Conservation (phyloP, 352 stramenopile genomes). For the Pythium rhizo-oryzae region DNA sequence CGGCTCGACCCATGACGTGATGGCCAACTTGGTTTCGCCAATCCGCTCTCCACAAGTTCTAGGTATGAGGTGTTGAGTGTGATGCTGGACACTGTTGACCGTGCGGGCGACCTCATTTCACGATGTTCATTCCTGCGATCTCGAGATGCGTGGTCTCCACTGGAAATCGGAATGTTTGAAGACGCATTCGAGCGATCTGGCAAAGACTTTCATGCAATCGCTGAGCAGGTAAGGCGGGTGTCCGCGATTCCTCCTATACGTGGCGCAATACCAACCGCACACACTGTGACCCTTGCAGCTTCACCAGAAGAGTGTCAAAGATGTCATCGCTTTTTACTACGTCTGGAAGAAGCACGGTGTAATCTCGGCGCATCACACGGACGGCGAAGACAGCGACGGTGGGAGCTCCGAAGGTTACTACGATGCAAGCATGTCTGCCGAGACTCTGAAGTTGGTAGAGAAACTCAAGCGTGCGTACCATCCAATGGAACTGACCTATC, state of each 20-base stretch:
- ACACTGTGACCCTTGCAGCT: constrained; percentile 38
- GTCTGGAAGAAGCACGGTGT: constrained; percentile 83
- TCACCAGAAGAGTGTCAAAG: constrained; percentile 55
- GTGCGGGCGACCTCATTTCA: neutral
- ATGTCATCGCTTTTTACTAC: constrained; percentile 85
- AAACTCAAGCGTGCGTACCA: constrained; percentile 55
- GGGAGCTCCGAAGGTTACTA: constrained; percentile 35
- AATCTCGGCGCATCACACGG: constrained; percentile 7
- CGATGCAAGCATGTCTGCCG: constrained; percentile 53
- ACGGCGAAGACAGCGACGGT: constrained; percentile 27
- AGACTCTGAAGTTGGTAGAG: constrained; percentile 65
- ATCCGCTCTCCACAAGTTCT: constrained; percentile 70
- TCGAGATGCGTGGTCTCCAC: constrained; percentile 81
- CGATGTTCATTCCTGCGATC: too few species aligned
- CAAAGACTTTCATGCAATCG: constrained; percentile 80
- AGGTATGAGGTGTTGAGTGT: constrained; percentile 34
- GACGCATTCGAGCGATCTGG: constrained; percentile 74
- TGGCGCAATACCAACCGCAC: neutral
- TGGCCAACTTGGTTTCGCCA: constrained; percentile 65
- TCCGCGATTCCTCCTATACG: neutral
- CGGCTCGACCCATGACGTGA: constrained; percentile 66
- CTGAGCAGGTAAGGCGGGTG: constrained; percentile 46
- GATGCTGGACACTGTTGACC: too few species aligned
- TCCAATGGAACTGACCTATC: too few species aligned
- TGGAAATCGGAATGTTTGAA: constrained; percentile 80